A percentile compares a stretch with the other conserved stretches of the same genome.
Evolutionary conservation across 176 grass and related monocot species (phyloP).

Genomic region (Rhynchospora tenuis): DNA sequence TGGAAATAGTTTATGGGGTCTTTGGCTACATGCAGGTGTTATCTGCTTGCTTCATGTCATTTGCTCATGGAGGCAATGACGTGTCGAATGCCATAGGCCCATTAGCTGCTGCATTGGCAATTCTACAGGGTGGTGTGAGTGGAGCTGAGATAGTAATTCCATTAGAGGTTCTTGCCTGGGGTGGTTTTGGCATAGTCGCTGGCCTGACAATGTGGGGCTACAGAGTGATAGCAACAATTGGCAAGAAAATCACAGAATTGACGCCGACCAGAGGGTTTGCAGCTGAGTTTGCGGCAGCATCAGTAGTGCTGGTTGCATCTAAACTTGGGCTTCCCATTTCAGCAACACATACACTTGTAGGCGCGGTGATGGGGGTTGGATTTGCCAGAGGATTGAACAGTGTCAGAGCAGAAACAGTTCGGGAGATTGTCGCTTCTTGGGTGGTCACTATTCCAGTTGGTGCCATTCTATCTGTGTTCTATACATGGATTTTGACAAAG

Average conservation of each 20-base stretch:
- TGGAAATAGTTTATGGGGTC: constrained; percentile 90
- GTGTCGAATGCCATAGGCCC: constrained; percentile 96
- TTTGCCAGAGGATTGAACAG: constrained; percentile 86
- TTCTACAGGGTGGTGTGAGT: constrained; percentile 55
- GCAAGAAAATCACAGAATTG: constrained; percentile 93
- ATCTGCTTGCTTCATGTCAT: constrained; percentile 99
- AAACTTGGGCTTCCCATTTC: constrained; percentile 89
- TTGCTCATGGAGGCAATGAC: constrained; percentile 91
- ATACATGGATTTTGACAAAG: constrained; percentile 69
- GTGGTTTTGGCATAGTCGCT: constrained; percentile 93
- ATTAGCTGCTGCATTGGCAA: constrained; percentile 74
- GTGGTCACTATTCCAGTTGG: constrained; percentile 86
- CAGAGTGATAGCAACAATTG: constrained; percentile 92
- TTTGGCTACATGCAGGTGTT: constrained; percentile 96
- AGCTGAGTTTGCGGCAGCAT: constrained; percentile 90
- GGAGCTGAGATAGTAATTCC: constrained; percentile 85
- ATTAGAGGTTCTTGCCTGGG: constrained; percentile 85
- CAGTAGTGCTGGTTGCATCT: constrained; percentile 85
- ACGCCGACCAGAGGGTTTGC: constrained; percentile 91
- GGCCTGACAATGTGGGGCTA: constrained; percentile 93
- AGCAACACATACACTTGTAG: constrained; percentile 95
- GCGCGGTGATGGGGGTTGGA: constrained; percentile 94
- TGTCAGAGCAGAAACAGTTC: constrained; percentile 75
- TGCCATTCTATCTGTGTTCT: constrained; percentile 55
- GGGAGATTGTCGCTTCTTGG: constrained; percentile 85